These are phyloP conservation scores for Hansenula sp. DNA, from an alignment of 1,139 yeast species.

Conservation along the genomic window DNA sequence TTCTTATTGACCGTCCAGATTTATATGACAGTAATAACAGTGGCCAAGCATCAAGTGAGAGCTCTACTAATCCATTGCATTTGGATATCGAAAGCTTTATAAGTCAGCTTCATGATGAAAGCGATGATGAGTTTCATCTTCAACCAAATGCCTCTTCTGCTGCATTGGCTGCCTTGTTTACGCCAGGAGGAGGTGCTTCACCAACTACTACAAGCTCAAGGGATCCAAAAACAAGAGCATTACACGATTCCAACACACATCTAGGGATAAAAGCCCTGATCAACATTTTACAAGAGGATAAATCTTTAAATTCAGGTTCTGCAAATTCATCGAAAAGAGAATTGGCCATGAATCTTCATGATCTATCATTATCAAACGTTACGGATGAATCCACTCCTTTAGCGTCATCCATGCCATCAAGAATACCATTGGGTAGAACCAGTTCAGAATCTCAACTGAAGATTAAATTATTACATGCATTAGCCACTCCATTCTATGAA, in stretches of 20 bases:
- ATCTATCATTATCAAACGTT: constrained; percentile 45
- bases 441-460: constrained; percentile 41
- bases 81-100: constrained; percentile 22
- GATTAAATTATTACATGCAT: constrained; percentile 55
- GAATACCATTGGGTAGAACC: constrained; percentile 11
- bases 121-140: constrained; percentile 37
- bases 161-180: constrained; percentile 56
- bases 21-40: constrained; percentile 27
- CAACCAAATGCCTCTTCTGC: constrained; percentile 54
- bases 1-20: constrained; percentile 60
- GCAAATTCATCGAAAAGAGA: constrained; percentile 28
- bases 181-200: constrained; percentile 13
- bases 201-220: constrained; percentile 6
- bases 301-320: constrained; percentile 28
- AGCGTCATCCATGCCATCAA: constrained; percentile 12
- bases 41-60: background rate
- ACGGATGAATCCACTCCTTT: constrained; percentile 15
- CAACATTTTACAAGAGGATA: constrained; percentile 28
- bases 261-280: constrained; percentile 22
- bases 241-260: constrained; percentile 8
- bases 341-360: constrained; percentile 52
- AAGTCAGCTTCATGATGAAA: constrained; percentile 21
- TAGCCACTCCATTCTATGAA: constrained; percentile 75
- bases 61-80: constrained; percentile 11
- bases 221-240: constrained; percentile 4